These are phyloP conservation scores for Carex arenaria DNA, from an alignment of 202 grass and related monocot species.

Conservation along the genomic window DNA sequence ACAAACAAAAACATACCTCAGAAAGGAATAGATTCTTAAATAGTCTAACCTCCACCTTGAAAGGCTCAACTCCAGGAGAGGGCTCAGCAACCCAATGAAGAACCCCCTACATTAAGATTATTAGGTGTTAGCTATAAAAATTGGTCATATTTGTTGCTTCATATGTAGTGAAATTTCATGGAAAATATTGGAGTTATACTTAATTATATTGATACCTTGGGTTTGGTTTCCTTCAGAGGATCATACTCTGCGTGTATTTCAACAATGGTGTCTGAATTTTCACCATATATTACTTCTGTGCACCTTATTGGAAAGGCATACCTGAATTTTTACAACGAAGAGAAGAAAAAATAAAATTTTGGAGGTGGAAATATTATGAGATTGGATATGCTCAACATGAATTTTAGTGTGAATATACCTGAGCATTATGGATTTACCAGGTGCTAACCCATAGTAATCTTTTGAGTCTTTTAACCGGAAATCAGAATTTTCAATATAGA, in stretches of 20 bases:
- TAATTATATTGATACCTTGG: conserved; percentile 48
- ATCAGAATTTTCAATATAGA: conserved; percentile 86
- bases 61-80: conserved; percentile 64
- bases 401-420: conserved; percentile 44
- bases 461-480: conserved; percentile 92
- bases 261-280: conserved; percentile 44
- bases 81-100: conserved; percentile 87
- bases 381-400: not conserved
- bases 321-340: conserved; percentile 26
- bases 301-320: conserved; percentile 95
- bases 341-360: not conserved
- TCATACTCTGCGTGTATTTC: conserved; percentile 86
- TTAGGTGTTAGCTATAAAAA: not conserved
- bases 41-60: conserved; percentile 80
- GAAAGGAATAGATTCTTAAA: conserved; percentile 79
- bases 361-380: not conserved
- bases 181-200: conserved; percentile 12
- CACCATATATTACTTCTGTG: conserved; percentile 70
- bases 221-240: conserved; percentile 64
- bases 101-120: conserved; percentile 56
- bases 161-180: not conserved
- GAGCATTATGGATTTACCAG: conserved; percentile 81
- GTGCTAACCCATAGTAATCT: conserved; percentile 91
- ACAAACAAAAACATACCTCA: conserved; percentile 39
- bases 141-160: not conserved